Base-by-base conservation (phyloP, 176 grass and related monocot species). In the Saccharum officinarum region DNA sequence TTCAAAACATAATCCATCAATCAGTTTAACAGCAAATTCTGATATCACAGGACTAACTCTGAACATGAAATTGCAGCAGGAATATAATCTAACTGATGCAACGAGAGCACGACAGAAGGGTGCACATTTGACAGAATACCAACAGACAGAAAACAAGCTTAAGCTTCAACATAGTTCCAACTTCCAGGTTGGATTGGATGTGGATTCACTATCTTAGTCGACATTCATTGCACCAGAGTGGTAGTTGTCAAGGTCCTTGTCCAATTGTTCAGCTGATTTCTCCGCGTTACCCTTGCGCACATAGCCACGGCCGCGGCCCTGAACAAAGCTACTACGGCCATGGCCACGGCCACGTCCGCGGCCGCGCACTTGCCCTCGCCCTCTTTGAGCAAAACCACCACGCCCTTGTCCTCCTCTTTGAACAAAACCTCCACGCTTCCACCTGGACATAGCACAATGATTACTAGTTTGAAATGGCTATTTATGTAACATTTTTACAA, bases 221-320 rank as follows among this genome's bases (percentile, higher is more conserved):
- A 91, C 88, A 84, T 99, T 85, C 94, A 96, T 99, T 12, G 61
- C 86, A 20, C 89, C 78, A 9, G 88, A 89, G 70, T 96, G 92
- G 84, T 96, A 99, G 75, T 26, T 94, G 25, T 99, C 97, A 57
- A 94, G 88, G 59, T 99, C 97, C 90, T 96, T 95, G 78, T 99
- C 97, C 84, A 96, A 83, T 33, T 99, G 87, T 13, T 84, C 86
- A 0, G 84, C 90, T 15, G 97, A 96, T 91, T 94, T 99, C 11
- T 67, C 82, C 11, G 55, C 46, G 60, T 72, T 71, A 36, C 61
- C 90, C 86, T 83, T 94, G 30, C 47, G 49, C 62, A 85, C 91
- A 26, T 87, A 92, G 20, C 84, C 95, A 75, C 84, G 92, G 0
- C 92, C 92, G 50, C 69, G 78, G 2, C 86, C 88, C n/a, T 69